Base-by-base conservation (phyloP, 2,329 filamentous ascomycete genomes). In the Ophiostoma perfectum region DNA sequence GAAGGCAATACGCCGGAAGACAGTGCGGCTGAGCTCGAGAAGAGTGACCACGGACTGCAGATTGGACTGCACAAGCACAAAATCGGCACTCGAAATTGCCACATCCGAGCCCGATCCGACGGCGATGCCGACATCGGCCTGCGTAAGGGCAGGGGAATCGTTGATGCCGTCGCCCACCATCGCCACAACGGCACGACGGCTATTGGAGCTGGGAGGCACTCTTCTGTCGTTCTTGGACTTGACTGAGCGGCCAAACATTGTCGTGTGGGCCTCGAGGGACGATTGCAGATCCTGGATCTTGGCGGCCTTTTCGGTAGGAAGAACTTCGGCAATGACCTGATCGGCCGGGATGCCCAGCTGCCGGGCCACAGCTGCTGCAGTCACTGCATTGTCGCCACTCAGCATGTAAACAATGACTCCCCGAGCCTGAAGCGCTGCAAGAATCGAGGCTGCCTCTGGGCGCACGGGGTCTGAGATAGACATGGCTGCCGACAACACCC, bases 111-210 rank as follows among this genome's bases (percentile, higher is more conserved):
- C 93, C 0, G 88, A 90, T 4, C 91, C 91, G 74, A 96, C 89
- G 67, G 92, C 92, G 71, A 96, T 90, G 73, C 90, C 91, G 0
- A 96, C 88, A 75, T 96, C 92, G 16, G 92, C 91, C 27, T 86
- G 87, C 5, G 90, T 86, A 47, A 96, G 85, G 6, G 92, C 92
- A 0, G 92, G 92, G 0, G 91, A 88, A 79, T 96, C 92, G 78
- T 96, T 96, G 79, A 95, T 92, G 73, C 92, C 92, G 76, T 96
- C 92, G 68, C 92, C 92, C 5, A 95, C 89, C 86, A 96, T 96
- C 73, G 90, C 92, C 5, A 96, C 85, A 66, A 79, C 82, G 8
- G 83, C 82, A 4, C 84, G 81, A 6, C 77, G 77, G 7, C n/a
- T 39, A 44, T 38, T 18, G n/a, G 11, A 7, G 4, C 18, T 41